Conservation (phyloP, 352 stramenopile species). For the Globisporangium paddicum region DNA sequence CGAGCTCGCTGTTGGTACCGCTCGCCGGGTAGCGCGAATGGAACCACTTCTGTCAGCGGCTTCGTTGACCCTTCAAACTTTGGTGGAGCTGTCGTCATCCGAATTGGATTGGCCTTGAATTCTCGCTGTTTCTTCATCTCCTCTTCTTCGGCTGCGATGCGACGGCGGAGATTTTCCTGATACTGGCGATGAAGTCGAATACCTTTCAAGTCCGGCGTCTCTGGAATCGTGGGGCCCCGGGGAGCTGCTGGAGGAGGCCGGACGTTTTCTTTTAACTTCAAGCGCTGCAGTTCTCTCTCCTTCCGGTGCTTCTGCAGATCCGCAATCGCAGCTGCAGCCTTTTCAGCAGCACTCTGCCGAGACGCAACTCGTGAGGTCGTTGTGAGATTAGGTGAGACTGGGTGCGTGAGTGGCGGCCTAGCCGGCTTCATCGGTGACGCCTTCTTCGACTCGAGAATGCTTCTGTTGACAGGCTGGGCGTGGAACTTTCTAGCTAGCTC, state of each 20-base stretch:
- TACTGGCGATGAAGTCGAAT: slow-evolving; percentile 69
- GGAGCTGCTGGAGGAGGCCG: slow-evolving; percentile 14
- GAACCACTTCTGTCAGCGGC: slow-evolving; percentile 61
- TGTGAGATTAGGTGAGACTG: slow-evolving; percentile 37
- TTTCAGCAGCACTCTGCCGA: slow-evolving; percentile 27
- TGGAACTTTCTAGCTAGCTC: slow-evolving; percentile 80
- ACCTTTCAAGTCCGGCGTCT: slow-evolving; percentile 70
- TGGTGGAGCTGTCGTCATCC: slow-evolving; percentile 41
- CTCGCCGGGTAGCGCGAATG: slow-evolving; percentile 57
- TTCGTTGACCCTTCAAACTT: slow-evolving; percentile 70
- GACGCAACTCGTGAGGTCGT: slow-evolving; percentile 30
- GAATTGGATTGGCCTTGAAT: slow-evolving; percentile 74
- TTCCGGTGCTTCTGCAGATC: slow-evolving; percentile 40
- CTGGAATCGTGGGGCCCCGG: slow-evolving; percentile 46
- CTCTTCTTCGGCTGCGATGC: slow-evolving; percentile 51
- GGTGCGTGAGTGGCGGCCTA: slow-evolving; percentile 36
- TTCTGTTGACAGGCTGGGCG: slow-evolving; percentile 51
- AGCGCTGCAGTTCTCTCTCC: slow-evolving; percentile 32
- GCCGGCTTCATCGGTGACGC: slow-evolving; percentile 12
- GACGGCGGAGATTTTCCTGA: slow-evolving; percentile 62
- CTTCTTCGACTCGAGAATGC: slow-evolving; percentile 38
- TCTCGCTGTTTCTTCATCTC: slow-evolving; percentile 46
- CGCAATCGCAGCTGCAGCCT: slow-evolving; percentile 20
- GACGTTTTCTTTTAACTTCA: slow-evolving; percentile 24
- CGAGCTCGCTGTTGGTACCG: slow-evolving; percentile 50